phyloP scores from a whole-genome alignment of 306 rosid species.

The Adenanthera pavonina region DNA sequence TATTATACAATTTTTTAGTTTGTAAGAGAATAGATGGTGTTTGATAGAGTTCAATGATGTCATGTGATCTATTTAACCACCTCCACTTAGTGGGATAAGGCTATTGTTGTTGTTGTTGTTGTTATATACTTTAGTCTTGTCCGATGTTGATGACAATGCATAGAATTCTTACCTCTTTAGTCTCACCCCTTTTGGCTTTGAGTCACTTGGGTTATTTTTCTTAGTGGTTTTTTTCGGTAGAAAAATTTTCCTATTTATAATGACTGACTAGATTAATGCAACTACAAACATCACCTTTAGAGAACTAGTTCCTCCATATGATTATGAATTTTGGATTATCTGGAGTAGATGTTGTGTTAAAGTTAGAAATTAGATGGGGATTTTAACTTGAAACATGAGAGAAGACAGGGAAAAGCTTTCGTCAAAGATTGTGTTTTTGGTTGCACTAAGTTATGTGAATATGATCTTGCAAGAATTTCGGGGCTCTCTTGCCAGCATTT shows the following conservation, averaged over 20 bases:
- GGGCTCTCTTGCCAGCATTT: background rate
- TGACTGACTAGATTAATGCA: conserved; percentile 10
- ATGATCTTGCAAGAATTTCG: conserved; percentile 17
- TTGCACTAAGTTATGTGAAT: background rate
- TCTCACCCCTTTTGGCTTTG: background rate
- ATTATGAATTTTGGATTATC: conserved; percentile 29
- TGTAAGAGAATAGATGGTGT: background rate
- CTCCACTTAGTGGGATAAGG: too few species aligned
- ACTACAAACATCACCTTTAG: conserved; percentile 27
- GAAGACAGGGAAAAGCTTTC: conserved; percentile 2
- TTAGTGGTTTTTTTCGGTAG: background rate
- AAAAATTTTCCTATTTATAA: background rate
- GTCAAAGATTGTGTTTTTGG: conserved; percentile 2
- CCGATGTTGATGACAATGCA: background rate
- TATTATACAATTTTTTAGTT: background rate
- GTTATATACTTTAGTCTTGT: background rate
- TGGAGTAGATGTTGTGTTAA: background rate
- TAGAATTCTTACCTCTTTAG: background rate
- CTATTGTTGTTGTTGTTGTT: background rate
- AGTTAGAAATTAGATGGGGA: background rate
- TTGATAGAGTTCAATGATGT: too few species aligned
- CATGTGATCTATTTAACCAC: too few species aligned
- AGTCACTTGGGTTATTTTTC: background rate
- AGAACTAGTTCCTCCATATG: conserved; percentile 26
- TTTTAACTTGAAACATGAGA: conserved; percentile 13